Base-by-base conservation (phyloP, 2,329 filamentous ascomycete species). In the Penicillium sp. region DNA sequence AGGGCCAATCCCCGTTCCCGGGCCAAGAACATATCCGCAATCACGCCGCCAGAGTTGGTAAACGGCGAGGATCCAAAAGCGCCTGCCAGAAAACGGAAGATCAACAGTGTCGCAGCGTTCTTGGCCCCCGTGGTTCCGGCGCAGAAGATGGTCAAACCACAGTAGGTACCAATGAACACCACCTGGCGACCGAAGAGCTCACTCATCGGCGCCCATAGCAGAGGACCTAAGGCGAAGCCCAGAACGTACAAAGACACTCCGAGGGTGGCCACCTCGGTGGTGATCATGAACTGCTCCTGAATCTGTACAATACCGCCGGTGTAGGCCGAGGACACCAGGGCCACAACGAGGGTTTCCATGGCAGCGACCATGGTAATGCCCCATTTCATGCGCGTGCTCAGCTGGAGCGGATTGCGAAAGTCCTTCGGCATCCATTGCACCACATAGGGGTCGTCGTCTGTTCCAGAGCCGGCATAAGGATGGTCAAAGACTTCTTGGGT, bases 1-100 rank as follows among this genome's bases (percentile, higher is more conserved):
- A 87, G 83, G 0, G 88, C 88, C 43, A 82, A 60, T 59, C 86
- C 85, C 62, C 86, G 75, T 52, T 86, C 76, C 0, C 76, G 73
- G 3, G 82, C 81, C 7, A 77, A 69, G 65, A 87, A 88, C 74
- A 87, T 84, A 68, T 88, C 86, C 11, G 86, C 84, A 60, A 88
- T 84, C 8, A 87, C 84, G 55, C 85, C 86, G 1, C 85, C 84
- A 1, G 83, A 82, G 67, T 88, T 88, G 35, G 85, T 88, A 63
- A 88, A 76, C 2, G 86, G 83, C 7, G 84, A 85, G 0, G 84
- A 84, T 10, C 86, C 86, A 68, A 88, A 88, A 6, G 84, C 75
- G 39, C 86, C 86, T 5, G 84, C 84, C 55, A 90, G 85, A 77
- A 90, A 90, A 39, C 89, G 84, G 41, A 90, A 78, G n/a, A 89